Conservation (phyloP, 2,329 filamentous ascomycete species). For the Corinectria fuckeliana region DNA sequence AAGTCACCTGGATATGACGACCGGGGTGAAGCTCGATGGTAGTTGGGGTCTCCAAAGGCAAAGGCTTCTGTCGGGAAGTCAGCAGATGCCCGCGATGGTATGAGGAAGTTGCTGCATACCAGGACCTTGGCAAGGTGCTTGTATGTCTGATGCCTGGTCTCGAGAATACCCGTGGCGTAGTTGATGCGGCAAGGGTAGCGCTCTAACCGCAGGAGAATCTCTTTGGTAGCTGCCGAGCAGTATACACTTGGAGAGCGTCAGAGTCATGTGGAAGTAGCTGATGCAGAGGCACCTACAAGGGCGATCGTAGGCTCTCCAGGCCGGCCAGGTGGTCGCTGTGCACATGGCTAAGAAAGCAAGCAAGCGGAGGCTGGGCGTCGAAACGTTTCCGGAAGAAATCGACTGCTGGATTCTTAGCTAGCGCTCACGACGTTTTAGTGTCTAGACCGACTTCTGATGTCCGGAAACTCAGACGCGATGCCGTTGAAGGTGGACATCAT, state of each 20-base stretch:
- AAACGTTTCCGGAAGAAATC: constrained; percentile 77
- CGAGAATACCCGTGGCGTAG: constrained; percentile 77
- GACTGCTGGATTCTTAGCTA: constrained; percentile 55
- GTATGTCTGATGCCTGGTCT: constrained; percentile 77
- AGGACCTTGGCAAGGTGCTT: constrained; percentile 75
- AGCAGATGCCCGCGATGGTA: background rate
- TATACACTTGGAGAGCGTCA: constrained; percentile 64
- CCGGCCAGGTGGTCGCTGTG: constrained; percentile 90
- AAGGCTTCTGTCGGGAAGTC: constrained; percentile 63
- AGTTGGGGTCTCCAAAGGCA: constrained; percentile 83
- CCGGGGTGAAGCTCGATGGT: constrained; percentile 75
- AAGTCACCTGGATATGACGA: constrained; percentile 75
- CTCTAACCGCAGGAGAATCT: constrained; percentile 82
- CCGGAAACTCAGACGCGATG: constrained; percentile 76
- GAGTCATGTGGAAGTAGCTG: background rate
- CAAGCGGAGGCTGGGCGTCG: constrained; percentile 67
- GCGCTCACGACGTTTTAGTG: background rate
- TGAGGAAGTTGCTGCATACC: constrained; percentile 44
- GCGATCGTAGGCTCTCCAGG: constrained; percentile 75
- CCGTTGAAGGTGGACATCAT: constrained; percentile 81
- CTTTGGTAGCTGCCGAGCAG: constrained; percentile 82
- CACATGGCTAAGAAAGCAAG: constrained; percentile 90
- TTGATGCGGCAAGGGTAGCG: constrained; percentile 82
- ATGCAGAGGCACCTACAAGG: constrained; percentile 61
- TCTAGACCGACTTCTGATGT: constrained; percentile 66